Conservation (phyloP, 2,329 filamentous ascomycete genomes). For the Alternaria solani region DNA sequence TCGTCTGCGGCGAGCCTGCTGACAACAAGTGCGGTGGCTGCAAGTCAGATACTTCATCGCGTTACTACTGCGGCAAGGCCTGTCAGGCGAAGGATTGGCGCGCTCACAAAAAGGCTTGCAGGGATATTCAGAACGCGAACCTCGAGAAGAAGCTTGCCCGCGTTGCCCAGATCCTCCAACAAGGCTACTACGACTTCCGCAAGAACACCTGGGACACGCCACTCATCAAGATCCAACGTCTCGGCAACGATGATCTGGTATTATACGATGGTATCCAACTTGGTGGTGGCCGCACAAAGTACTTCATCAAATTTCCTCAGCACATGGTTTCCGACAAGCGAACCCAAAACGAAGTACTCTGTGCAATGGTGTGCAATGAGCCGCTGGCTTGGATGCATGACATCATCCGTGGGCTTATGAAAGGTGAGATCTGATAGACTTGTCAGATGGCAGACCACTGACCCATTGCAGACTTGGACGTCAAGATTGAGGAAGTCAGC, state of each 20-base stretch:
- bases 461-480: background rate
- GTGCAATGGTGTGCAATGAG: slow-evolving; percentile 1
- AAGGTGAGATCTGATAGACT: background rate
- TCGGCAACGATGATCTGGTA: background rate
- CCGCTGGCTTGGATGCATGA: slow-evolving; percentile 1
- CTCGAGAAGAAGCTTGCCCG: slow-evolving; percentile 4
- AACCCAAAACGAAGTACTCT: background rate
- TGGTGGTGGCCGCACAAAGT: background rate
- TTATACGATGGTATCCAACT: background rate
- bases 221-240: background rate
- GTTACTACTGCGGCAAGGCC: slow-evolving; percentile 3
- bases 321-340: background rate
- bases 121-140: background rate
- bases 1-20: slow-evolving; percentile 1
- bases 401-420: background rate
- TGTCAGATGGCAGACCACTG: fast-evolving
- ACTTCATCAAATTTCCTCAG: slow-evolving; percentile 1
- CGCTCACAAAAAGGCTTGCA: slow-evolving; percentile 5
- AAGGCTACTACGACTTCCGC: slow-evolving; percentile 15
- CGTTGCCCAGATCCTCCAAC: background rate
- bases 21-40: slow-evolving; percentile 6
- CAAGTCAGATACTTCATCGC: background rate
- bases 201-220: slow-evolving; percentile 10
- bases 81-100: slow-evolving; percentile 12
- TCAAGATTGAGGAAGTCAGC: background rate